Conservation (phyloP, 2,329 filamentous ascomycete genomes). For the Gyromitra esculenta region DNA sequence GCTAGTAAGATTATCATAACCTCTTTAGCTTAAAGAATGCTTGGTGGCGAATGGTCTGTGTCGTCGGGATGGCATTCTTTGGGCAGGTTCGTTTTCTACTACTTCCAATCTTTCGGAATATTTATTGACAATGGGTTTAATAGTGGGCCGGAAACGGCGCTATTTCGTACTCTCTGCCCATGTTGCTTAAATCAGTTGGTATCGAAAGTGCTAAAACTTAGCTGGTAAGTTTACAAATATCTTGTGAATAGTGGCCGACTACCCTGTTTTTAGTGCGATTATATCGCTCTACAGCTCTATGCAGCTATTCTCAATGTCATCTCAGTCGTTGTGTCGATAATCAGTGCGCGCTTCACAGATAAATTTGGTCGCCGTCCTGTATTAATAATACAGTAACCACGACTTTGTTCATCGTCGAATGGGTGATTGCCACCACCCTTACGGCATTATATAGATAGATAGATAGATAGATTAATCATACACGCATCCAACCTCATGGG, state of each 20-base stretch:
- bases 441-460: too few relatives aligned
- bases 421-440: conserved; percentile 38
- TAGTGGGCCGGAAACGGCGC: conserved; percentile 51
- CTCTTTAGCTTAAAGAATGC: conserved; percentile 57
- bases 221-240: conserved; percentile 60
- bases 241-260: neutral
- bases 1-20: conserved; percentile 59
- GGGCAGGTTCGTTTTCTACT: conserved; percentile 55
- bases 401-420: conserved; percentile 49
- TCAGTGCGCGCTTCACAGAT: conserved; percentile 56
- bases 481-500: too few relatives aligned
- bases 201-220: conserved; percentile 61
- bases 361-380: conserved; percentile 60
- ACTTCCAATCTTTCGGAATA: neutral
- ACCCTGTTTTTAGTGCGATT: conserved; percentile 48
- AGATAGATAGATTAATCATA: too few relatives aligned
- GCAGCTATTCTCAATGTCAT: conserved; percentile 59
- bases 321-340: conserved; percentile 55
- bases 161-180: conserved; percentile 57
- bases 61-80: conserved; percentile 59
- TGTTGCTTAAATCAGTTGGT: conserved; percentile 56
- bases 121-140: neutral
- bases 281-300: conserved; percentile 60
- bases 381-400: conserved; percentile 60
- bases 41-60: conserved; percentile 58